Evolutionary conservation across 352 stramenopile genomes (phyloP).

Genomic region (Lagenidium giganteum): DNA sequence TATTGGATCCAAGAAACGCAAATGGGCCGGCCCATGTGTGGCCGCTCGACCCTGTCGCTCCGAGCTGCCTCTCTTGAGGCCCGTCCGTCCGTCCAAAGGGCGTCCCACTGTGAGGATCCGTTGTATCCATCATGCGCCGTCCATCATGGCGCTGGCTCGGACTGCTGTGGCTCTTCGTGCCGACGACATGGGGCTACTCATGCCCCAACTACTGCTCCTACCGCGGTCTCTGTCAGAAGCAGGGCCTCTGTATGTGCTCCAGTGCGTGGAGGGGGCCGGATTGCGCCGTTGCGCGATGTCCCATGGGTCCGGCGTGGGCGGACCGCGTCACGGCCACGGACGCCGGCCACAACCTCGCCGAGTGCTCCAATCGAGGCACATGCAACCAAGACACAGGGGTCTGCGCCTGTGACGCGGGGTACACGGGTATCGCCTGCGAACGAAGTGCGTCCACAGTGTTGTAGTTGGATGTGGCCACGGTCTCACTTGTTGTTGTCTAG

Average conservation of each 20-base stretch:
- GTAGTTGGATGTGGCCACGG: background rate
- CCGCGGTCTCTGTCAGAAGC: slow-evolving; percentile 50
- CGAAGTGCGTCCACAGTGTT: slow-evolving; percentile 67
- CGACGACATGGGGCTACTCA: slow-evolving; percentile 18
- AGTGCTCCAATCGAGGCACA: slow-evolving; percentile 84
- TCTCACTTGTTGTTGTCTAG: slow-evolving; percentile 16
- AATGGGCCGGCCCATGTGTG: too few relatives aligned
- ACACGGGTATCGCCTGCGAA: slow-evolving; percentile 74
- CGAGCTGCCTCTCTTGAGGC: too few relatives aligned
- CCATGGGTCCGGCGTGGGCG: slow-evolving; percentile 59
- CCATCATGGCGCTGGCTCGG: background rate
- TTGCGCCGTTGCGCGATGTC: slow-evolving; percentile 70
- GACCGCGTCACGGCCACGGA: slow-evolving; percentile 56
- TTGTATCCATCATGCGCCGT: slow-evolving; percentile 2
- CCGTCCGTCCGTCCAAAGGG: too few relatives aligned
- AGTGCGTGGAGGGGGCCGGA: slow-evolving; percentile 38
- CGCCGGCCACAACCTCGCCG: slow-evolving; percentile 72
- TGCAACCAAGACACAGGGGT: slow-evolving; percentile 54
- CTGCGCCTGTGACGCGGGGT: slow-evolving; percentile 65
- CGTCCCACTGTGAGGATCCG: too few relatives aligned
- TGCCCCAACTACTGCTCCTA: slow-evolving; percentile 72
- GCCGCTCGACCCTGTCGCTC: too few relatives aligned
- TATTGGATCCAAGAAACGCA: too few relatives aligned
- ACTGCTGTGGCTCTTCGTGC: slow-evolving; percentile 5
- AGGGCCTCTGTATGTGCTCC: slow-evolving; percentile 54